Evolutionary conservation across 306 rosid species (phyloP).

Genomic region (Malus domestica): ASM211411v1 NC_041801.1:12986501-12987000

Average conservation of each 20-base stretch:
- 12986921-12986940: background rate
- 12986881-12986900: background rate
- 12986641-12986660: background rate
- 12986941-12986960: too few species aligned
- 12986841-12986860: background rate
- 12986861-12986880: background rate
- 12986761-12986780: background rate
- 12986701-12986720: background rate
- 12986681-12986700: background rate
- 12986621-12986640: background rate
- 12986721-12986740: background rate
- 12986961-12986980: too few species aligned
- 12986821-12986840: background rate
- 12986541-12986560: background rate
- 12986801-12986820: background rate
- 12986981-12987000: too few species aligned
- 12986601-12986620: slow-evolving; percentile 16
- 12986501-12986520: background rate
- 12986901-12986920: too few species aligned
- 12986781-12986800: background rate
- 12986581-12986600: slow-evolving; percentile 14
- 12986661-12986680: background rate
- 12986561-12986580: slow-evolving; percentile 11
- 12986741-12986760: background rate
- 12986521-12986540: background rate